A percentile compares a stretch with the other conserved stretches of the same genome.
phyloP scores from a whole-genome alignment of 164 flowering plant genomes.

The Liquidambar formosana region DNA sequence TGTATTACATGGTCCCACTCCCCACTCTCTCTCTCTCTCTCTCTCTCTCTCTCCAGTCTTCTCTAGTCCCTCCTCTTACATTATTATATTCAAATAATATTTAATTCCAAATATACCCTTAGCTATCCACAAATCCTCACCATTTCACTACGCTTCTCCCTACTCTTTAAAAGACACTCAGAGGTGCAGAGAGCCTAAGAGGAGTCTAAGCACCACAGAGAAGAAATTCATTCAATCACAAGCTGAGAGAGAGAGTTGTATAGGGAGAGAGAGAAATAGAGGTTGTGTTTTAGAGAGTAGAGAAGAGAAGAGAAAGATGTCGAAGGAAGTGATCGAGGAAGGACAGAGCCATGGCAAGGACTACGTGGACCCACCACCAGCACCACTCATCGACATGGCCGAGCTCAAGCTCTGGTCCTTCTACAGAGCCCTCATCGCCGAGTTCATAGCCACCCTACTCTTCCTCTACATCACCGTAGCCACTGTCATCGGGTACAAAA shows the following conservation, averaged over 20 bases:
- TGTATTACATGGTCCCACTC: conserved; percentile 19
- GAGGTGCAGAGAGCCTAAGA: too few relatives aligned
- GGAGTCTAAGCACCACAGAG: not conserved
- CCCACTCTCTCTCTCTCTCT: not conserved
- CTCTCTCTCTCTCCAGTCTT: not conserved
- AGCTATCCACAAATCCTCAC: conserved; percentile 20
- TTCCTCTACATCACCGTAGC: conserved; percentile 73
- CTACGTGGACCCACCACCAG: conserved; percentile 79
- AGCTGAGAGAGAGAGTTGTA: not conserved
- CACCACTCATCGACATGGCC: conserved; percentile 55
- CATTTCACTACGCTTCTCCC: not conserved
- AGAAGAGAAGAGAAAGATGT: conserved; percentile 30
- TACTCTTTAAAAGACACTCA: conserved; percentile 1
- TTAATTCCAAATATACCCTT: conserved; percentile 17
- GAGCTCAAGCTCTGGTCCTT: conserved; percentile 75
- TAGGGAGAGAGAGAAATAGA: conserved; percentile 18
- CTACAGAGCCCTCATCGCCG: conserved; percentile 76
- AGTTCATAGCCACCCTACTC: conserved; percentile 73
- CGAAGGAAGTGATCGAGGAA: conserved; percentile 56
- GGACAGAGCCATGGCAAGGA: conserved; percentile 45
- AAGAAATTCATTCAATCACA: not conserved
- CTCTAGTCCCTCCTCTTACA: not conserved
- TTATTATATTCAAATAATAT: not conserved
- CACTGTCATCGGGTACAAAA: conserved; percentile 69
- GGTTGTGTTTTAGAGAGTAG: too few relatives aligned